These are phyloP conservation scores for Fragilariopsis cylindrus DNA, from an alignment of 108 stramenopile species.

Conservation along the genomic window DNA sequence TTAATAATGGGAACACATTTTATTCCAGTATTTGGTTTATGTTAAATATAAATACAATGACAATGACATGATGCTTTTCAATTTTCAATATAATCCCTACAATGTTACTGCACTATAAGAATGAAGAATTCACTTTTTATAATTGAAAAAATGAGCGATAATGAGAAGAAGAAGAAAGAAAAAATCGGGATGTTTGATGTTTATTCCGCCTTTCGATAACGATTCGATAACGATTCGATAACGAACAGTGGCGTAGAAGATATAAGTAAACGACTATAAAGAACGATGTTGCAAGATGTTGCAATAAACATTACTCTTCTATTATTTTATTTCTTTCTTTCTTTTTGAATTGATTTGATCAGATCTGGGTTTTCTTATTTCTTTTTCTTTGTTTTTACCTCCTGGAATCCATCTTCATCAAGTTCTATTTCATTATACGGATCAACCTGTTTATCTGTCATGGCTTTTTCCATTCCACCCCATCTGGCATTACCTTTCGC, in stretches of 20 bases:
- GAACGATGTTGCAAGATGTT: too few species aligned
- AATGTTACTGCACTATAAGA: too few species aligned
- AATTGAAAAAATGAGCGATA: neutral
- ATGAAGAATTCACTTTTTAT: neutral
- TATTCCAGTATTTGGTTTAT: conserved; percentile 51
- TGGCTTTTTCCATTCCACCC: conserved; percentile 78
- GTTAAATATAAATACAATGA: conserved; percentile 4
- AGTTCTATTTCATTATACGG: conserved; percentile 41
- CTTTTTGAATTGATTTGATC: neutral
- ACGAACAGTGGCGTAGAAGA: too few species aligned
- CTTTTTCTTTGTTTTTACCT: conserved; percentile 44
- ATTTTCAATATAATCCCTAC: too few species aligned
- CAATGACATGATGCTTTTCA: too few species aligned
- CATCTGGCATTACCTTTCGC: conserved; percentile 60
- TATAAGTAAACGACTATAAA: too few species aligned
- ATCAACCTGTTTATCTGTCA: conserved; percentile 44
- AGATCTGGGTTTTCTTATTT: conserved; percentile 4
- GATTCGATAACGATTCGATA: too few species aligned
- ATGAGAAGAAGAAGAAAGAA: neutral
- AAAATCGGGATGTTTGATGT: too few species aligned
- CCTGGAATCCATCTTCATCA: conserved; percentile 54
- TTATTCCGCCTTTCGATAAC: too few species aligned
- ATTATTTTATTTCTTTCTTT: neutral
- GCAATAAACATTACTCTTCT: too few species aligned
- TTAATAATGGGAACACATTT: conserved; percentile 84